Conservation (phyloP, 164 flowering plant species). For the Berberis vulgaris region DNA sequence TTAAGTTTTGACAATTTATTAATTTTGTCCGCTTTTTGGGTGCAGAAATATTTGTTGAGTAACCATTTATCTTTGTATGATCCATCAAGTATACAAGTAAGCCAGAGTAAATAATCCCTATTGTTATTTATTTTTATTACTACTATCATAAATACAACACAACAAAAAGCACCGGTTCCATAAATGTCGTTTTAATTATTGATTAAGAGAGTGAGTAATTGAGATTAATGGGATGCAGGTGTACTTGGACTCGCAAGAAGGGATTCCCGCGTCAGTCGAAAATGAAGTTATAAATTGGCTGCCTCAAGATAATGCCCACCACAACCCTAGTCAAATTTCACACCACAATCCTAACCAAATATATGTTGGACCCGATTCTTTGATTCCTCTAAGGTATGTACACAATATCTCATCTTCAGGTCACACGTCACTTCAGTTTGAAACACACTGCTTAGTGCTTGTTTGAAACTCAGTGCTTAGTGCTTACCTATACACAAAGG, state of each 20-base stretch:
- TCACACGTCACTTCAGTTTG: no score
- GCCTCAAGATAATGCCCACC: constrained; percentile 15
- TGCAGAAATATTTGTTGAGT: constrained; percentile 33
- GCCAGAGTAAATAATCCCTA: not conserved
- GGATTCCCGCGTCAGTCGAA: constrained; percentile 24
- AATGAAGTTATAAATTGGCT: constrained; percentile 30
- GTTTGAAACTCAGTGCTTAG: no score
- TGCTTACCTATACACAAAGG: no score
- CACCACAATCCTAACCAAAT: constrained; percentile 16
- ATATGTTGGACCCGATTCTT: constrained; percentile 22
- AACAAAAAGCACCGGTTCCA: not conserved
- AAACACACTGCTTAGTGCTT: no score
- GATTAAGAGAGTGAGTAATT: not conserved
- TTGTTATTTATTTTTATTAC: not conserved
- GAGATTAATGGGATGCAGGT: constrained; percentile 16
- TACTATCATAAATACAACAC: not conserved
- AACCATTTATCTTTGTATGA: constrained; percentile 31
- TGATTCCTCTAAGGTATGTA: constrained; percentile 23
- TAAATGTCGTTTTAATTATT: not conserved
- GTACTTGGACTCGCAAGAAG: constrained; percentile 35
- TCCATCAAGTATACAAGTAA: constrained; percentile 36
- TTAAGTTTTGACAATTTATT: not conserved
- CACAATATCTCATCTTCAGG: no score
- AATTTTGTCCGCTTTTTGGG: not conserved
- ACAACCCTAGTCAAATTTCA: no score